These are phyloP conservation scores for Cephalotrichum gorgonifer DNA, from an alignment of 2,329 filamentous ascomycete species.

Conservation along the genomic window DNA sequence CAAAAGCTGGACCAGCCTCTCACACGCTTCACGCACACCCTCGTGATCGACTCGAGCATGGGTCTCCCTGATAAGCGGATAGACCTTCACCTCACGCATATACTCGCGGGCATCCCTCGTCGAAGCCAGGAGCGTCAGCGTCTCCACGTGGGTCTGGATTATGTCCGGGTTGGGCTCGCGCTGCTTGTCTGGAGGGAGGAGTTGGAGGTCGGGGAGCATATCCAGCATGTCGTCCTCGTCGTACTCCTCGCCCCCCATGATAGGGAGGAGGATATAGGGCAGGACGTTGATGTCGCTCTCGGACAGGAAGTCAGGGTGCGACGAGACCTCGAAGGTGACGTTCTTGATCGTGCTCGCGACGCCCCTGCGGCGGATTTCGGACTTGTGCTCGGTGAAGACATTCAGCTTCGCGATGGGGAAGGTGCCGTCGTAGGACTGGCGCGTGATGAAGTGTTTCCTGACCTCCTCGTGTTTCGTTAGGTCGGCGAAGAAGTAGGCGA, in stretches of 20 bases:
- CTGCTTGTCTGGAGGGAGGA: slow-evolving; percentile 81
- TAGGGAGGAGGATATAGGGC: slow-evolving; percentile 79
- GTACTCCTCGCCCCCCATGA: slow-evolving; percentile 83
- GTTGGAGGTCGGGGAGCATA: slow-evolving; percentile 84
- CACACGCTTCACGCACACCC: slow-evolving; percentile 71
- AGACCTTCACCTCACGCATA: slow-evolving; percentile 70
- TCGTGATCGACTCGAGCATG: slow-evolving; percentile 72
- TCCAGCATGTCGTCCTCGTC: slow-evolving; percentile 72
- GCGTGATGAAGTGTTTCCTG: slow-evolving; percentile 61
- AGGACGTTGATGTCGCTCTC: slow-evolving; percentile 69
- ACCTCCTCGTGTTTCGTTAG: slow-evolving; percentile 72
- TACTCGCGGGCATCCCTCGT: slow-evolving; percentile 64
- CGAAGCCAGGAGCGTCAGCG: slow-evolving; percentile 71
- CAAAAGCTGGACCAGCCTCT: slow-evolving; percentile 79
- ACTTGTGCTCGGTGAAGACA: slow-evolving; percentile 88
- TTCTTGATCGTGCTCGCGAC: slow-evolving; percentile 97
- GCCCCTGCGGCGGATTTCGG: slow-evolving; percentile 75
- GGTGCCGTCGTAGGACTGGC: slow-evolving; percentile 67
- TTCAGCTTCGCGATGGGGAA: slow-evolving; percentile 88
- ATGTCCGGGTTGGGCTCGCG: slow-evolving; percentile 69
- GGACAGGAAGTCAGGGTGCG: slow-evolving; percentile 61
- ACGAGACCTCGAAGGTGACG: slow-evolving; percentile 68
- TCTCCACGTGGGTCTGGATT: slow-evolving; percentile 81
- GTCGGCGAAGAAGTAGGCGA: slow-evolving; percentile 90
- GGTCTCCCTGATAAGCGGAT: slow-evolving; percentile 79